Conservation (phyloP, 331 rosid genomes). For the Cydonia oblonga region DNA sequence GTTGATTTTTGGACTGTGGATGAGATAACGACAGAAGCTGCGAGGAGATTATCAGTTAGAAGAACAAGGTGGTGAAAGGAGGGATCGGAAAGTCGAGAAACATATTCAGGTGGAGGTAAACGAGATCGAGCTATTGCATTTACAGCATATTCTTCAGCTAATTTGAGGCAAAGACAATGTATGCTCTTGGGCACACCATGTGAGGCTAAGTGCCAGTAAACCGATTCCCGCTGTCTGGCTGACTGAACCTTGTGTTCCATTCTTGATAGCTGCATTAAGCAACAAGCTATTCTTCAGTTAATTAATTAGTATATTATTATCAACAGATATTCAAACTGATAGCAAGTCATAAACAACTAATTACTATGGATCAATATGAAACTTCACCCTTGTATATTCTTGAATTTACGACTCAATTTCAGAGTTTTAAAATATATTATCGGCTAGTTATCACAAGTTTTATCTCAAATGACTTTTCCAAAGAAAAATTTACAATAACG, state of each 20-base stretch:
- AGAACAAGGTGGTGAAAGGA: slow-evolving; percentile 61
- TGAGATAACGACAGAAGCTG: slow-evolving; percentile 80
- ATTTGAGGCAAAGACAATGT: slow-evolving; percentile 75
- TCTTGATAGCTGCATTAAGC: slow-evolving; percentile 43
- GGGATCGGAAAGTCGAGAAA: slow-evolving; percentile 65
- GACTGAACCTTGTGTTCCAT: slow-evolving; percentile 74
- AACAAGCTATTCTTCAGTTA: neutral
- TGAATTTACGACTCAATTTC: neutral
- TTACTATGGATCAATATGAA: neutral
- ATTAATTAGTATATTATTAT: neutral
- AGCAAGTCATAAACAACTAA: neutral
- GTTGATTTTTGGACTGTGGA: slow-evolving; percentile 57
- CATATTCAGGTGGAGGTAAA: slow-evolving; percentile 73
- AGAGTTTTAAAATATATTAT: neutral
- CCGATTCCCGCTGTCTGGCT: slow-evolving; percentile 63
- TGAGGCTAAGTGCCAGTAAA: slow-evolving; percentile 88
- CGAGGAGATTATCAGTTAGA: slow-evolving; percentile 77
- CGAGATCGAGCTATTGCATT: slow-evolving; percentile 74
- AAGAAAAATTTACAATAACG: neutral
- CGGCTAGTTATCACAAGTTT: neutral
- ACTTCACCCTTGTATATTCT: neutral
- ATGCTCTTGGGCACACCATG: slow-evolving; percentile 75
- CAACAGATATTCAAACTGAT: neutral
- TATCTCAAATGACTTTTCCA: neutral
- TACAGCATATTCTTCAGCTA: slow-evolving; percentile 82